Percentiles rank a stretch among this genome's conserved stretches.
Evolutionary conservation across 306 rosid genomes (phyloP).

Genomic region (Boehmeria nivea): DNA sequence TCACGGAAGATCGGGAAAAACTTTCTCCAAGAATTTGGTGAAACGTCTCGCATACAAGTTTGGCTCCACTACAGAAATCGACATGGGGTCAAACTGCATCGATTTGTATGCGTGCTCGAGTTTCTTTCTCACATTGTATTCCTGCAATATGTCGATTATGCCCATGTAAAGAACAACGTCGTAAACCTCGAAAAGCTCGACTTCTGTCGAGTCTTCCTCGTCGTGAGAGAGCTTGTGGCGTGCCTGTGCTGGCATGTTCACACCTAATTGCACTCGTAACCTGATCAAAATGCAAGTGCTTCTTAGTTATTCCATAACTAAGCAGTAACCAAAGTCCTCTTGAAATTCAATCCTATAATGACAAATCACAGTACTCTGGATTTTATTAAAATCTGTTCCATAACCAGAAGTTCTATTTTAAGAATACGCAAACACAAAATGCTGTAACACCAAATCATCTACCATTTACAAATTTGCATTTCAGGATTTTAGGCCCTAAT

Average conservation of each 20-base stretch:
- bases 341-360: not conserved
- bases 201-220: slow-evolving; percentile 45
- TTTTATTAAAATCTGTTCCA: too few species aligned
- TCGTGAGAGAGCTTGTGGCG: slow-evolving; percentile 36
- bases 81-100: slow-evolving; percentile 35
- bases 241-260: slow-evolving; percentile 96
- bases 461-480: not conserved
- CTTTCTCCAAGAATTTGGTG: slow-evolving; percentile 61
- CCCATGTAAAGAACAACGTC: slow-evolving; percentile 93
- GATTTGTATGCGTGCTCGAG: slow-evolving; percentile 71
- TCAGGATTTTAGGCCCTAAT: not conserved
- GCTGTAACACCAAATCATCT: not conserved
- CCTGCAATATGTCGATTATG: slow-evolving; percentile 86
- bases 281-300: too few species aligned
- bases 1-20: slow-evolving; percentile 54
- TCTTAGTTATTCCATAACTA: not conserved
- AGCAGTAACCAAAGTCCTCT: not conserved
- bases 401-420: not conserved
- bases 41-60: slow-evolving; percentile 67
- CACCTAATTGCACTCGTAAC: slow-evolving; percentile 88
- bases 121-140: slow-evolving; percentile 64
- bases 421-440: too few species aligned
- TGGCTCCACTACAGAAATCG: slow-evolving; percentile 75
- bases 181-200: slow-evolving; percentile 71
- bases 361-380: too few species aligned